Evolutionary conservation across 495 filamentous ascomycete genomes (phyloP).

Genomic region (Glarea lozoyensis): DNA sequence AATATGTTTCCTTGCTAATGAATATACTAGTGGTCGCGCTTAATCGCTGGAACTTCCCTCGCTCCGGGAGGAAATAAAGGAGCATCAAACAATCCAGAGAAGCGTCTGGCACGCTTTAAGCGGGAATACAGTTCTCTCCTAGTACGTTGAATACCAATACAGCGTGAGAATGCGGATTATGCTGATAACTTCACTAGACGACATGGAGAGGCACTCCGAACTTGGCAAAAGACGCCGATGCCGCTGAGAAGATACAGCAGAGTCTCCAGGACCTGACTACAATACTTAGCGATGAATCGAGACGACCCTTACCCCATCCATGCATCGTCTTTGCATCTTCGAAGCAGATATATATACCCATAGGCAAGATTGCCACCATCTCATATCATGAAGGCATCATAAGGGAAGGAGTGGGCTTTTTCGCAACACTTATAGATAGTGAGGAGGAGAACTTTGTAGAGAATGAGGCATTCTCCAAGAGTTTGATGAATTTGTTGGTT

Average conservation of each 20-base stretch:
- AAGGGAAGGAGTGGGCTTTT: constrained; percentile 71
- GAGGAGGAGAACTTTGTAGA: constrained; percentile 91
- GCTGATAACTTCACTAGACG: constrained; percentile 41
- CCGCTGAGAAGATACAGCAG: constrained; percentile 42
- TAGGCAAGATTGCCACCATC: constrained; percentile 75
- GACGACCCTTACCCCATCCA: constrained; percentile 76
- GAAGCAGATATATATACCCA: constrained; percentile 76
- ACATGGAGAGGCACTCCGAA: constrained; percentile 65
- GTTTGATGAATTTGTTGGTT: constrained; percentile 72
- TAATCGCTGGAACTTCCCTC: constrained; percentile 71
- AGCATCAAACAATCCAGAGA: constrained; percentile 65
- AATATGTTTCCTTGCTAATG: background rate
- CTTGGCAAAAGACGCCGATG: constrained; percentile 41
- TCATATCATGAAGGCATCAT: constrained; percentile 74
- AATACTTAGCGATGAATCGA: constrained; percentile 80
- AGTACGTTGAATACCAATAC: constrained; percentile 35
- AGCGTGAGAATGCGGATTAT: constrained; percentile 1
- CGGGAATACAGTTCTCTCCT: constrained; percentile 76
- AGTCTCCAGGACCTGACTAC: constrained; percentile 57
- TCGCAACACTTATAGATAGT: constrained; percentile 85
- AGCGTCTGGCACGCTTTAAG: constrained; percentile 85
- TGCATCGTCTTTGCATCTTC: constrained; percentile 77
- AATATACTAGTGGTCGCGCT: constrained; percentile 64
- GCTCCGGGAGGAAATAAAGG: constrained; percentile 49
- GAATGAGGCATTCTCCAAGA: constrained; percentile 71